phyloP scores from a whole-genome alignment of 345 rosid genomes.

The Ceriops zippeliana region DNA sequence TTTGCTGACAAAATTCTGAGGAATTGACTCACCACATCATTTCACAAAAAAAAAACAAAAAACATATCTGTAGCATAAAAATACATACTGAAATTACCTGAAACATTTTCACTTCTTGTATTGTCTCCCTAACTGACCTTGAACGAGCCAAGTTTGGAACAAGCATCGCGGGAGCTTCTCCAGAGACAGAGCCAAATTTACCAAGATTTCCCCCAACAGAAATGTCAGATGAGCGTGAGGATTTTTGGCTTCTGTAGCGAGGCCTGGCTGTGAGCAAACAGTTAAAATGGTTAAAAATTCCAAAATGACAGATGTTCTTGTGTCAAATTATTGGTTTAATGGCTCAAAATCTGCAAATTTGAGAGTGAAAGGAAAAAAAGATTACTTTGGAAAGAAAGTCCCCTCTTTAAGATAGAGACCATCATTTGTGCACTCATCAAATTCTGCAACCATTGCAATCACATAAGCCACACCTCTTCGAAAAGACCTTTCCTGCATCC shows the following conservation, averaged over 20 bases:
- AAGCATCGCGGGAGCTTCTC: conserved; percentile 65
- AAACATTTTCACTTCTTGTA: conserved; percentile 80
- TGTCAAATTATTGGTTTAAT: neutral
- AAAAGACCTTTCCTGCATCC: conserved; percentile 72
- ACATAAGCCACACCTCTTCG: conserved; percentile 73
- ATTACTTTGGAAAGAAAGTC: conserved; percentile 79
- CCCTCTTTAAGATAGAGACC: conserved; percentile 85
- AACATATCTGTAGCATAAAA: neutral
- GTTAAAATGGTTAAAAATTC: conserved; percentile 17
- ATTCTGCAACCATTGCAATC: conserved; percentile 83
- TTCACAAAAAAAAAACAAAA: neutral
- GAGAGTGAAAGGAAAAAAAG: conserved; percentile 7
- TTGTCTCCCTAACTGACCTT: conserved; percentile 66
- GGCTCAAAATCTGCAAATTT: neutral
- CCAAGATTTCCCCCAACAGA: conserved; percentile 43
- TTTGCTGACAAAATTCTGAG: neutral
- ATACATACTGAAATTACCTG: conserved; percentile 42
- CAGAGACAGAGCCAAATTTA: conserved; percentile 31
- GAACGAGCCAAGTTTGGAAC: conserved; percentile 69
- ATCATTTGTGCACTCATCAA: conserved; percentile 84
- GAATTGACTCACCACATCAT: neutral
- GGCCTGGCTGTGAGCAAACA: conserved; percentile 54
- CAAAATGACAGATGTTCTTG: conserved; percentile 2
- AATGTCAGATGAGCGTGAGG: conserved; percentile 43
- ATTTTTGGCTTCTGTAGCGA: conserved; percentile 51